Base-by-base conservation (phyloP, 352 stramenopile genomes). In the Bremia lactucae region DNA sequence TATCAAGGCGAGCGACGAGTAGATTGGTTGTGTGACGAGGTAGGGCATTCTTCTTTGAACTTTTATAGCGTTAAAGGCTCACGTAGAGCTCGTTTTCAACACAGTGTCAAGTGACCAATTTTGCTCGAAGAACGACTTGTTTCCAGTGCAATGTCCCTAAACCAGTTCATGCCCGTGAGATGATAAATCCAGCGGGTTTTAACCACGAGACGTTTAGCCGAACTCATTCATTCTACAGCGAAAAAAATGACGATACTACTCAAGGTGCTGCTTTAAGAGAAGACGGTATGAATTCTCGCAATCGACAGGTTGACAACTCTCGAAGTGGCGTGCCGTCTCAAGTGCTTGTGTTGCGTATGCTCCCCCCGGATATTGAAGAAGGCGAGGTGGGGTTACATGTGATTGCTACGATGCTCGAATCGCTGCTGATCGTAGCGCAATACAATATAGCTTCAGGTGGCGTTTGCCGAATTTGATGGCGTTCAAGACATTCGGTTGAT, bases 51-150 rank as follows among this genome's bases (percentile, higher is more conserved):
- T 34, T 21, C n/a, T n/a, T n/a, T n/a, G n/a, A n/a, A n/a, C n/a
- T n/a, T n/a, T n/a, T n/a, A n/a, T n/a, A n/a, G n/a, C n/a, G n/a
- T n/a, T n/a, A n/a, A n/a, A n/a, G n/a, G n/a, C n/a, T n/a, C n/a
- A n/a, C n/a, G n/a, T n/a, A n/a, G n/a, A n/a, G n/a, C n/a, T n/a
- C n/a, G n/a, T n/a, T n/a, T n/a, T n/a, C n/a, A n/a, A n/a, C n/a
- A 13, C 26, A 92, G 79, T 92, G 79, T 44, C 56, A 82, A 28
- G 58, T 63, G n/a, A 72, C 63, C 9, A 92, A 89, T 43, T 92
- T 89, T 49, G 67, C 65, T 10, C 55, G 72, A 13, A 60, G 79
- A 18, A 55, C 55, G 3, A 55, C 39, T 24, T 92, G 79, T 36
- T 88, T 88, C 52, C 83, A 86, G 51, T 92, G 79, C 49, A 66